A percentile compares a stretch with the other conserved stretches of the same genome.
Evolutionary conservation across 1,139 yeast genomes (phyloP).

Genomic region (Pneumocystis oryctolagi): DNA sequence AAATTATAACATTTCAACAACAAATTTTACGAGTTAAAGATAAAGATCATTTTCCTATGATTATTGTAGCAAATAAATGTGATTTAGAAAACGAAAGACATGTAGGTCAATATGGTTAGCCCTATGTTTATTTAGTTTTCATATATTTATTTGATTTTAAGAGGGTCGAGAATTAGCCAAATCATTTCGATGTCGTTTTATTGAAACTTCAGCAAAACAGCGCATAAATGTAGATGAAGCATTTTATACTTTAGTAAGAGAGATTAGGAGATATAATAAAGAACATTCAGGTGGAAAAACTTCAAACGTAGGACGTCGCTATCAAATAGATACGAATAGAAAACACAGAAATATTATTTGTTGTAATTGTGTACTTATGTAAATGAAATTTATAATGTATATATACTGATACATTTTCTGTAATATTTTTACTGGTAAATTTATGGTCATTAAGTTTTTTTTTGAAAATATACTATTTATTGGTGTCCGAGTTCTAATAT

Average conservation of each 20-base stretch:
- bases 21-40: slow-evolving; percentile 78
- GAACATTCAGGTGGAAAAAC: slow-evolving; percentile 14
- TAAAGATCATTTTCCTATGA: slow-evolving; percentile 29
- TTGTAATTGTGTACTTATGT: not conserved
- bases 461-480: not conserved
- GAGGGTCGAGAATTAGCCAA: slow-evolving; percentile 65
- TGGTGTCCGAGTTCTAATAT: not conserved
- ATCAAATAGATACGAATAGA: not conserved
- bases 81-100: slow-evolving; percentile 65
- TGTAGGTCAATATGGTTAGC: slow-evolving; percentile 19
- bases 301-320: slow-evolving; percentile 21
- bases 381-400: not conserved
- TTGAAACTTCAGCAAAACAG: slow-evolving; percentile 89
- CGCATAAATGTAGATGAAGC: slow-evolving; percentile 89
- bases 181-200: slow-evolving; percentile 58
- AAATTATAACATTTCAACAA: slow-evolving; percentile 60
- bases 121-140: slow-evolving; percentile 30
- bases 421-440: not conserved
- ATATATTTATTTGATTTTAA: slow-evolving; percentile 43
- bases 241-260: slow-evolving; percentile 59
- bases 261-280: slow-evolving; percentile 36
- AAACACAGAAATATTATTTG: not conserved
- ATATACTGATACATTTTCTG: not conserved
- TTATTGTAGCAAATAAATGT: slow-evolving; percentile 33
- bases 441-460: not conserved